Evolutionary conservation across 2,329 filamentous ascomycete genomes (phyloP), one percentile per base, ranked within the genome.

Genomic region (Alternaria burnsii): DNA sequence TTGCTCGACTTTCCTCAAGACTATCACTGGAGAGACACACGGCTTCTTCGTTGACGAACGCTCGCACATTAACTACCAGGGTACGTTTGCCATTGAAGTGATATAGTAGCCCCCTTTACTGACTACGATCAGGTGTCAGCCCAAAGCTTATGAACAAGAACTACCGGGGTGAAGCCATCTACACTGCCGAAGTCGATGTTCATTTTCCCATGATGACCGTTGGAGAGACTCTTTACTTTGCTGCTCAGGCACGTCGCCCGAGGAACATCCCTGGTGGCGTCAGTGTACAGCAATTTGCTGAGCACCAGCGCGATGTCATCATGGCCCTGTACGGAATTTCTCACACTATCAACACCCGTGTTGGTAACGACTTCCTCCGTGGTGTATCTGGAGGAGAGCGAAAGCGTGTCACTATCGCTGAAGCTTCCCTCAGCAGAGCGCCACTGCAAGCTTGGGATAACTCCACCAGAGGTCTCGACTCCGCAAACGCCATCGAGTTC

Each of bases 1-100:
- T 55, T 97, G 93, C 77, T 92, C 91, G 16, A 96, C 93, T 2
- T 89, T 96, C 65, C 83, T 97, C 59, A 96, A 96, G 82, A 91
- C 92, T 0, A 87, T 96, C 67, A 87, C 92, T 4, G 92, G 93
- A 61, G 92, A 96, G 78, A 92, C 90, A 22, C 90, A 93, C 68
- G 93, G 93, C 52, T 89, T 96, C 69, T 88, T 86, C 68, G 83
- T 95, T 14, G 90, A 92, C 48, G 80, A 89, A 3, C 80, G 82
- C 11, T 89, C 91, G 0, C 88, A 91, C 63, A 88, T 97, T 74
- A 94, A 96, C 80, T 97, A 96, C 73, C 90, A 95, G 36, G 58
- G 58, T 84, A 76, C 54, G 71, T 58, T 44, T 20, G 18, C 22
- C 14, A 26, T 32, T 30, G 26, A 9, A 24, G 26, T 22, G 18